A percentile compares a stretch with the other conserved stretches of the same genome.
phyloP scores from a whole-genome alignment of 768 basidiomycete species.

The Suillus luteus region DNA sequence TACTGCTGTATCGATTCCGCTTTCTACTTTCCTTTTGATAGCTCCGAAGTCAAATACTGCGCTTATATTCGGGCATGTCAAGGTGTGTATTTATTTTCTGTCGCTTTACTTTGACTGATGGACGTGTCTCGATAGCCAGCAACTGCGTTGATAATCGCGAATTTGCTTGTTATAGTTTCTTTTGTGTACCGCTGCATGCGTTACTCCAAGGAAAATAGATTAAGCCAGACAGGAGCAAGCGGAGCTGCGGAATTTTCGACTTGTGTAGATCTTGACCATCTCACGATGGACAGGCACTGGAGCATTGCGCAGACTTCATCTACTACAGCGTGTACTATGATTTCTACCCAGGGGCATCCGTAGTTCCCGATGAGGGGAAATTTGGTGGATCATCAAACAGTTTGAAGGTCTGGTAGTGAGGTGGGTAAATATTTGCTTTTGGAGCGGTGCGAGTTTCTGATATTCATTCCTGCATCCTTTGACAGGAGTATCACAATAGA shows the following conservation, averaged over 20 bases:
- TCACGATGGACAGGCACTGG: background rate
- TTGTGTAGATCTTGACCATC: background rate
- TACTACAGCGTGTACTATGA: no score
- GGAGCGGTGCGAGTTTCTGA: background rate
- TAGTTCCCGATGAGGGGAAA: no score
- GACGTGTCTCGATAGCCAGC: background rate
- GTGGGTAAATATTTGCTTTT: background rate
- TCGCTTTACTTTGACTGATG: background rate
- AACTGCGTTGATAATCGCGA: background rate
- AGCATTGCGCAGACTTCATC: background rate
- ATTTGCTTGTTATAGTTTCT: slow-evolving; percentile 2
- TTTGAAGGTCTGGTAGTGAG: background rate
- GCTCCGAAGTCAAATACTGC: slow-evolving; percentile 8
- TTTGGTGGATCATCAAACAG: background rate
- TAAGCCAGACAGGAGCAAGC: no score
- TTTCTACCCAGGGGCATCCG: background rate
- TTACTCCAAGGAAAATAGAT: background rate
- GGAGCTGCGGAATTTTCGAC: background rate
- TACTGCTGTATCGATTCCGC: slow-evolving; percentile 23
- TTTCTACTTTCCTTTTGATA: slow-evolving; percentile 25
- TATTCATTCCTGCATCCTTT: background rate
- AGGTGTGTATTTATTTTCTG: slow-evolving; percentile 18
- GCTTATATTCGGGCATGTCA: slow-evolving; percentile 24
- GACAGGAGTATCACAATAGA: background rate
- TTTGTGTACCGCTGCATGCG: slow-evolving; percentile 2